These are phyloP conservation scores for Cardiosporidium cionae DNA, from an alignment of 169 alveolate species.

Conservation along the genomic window DNA sequence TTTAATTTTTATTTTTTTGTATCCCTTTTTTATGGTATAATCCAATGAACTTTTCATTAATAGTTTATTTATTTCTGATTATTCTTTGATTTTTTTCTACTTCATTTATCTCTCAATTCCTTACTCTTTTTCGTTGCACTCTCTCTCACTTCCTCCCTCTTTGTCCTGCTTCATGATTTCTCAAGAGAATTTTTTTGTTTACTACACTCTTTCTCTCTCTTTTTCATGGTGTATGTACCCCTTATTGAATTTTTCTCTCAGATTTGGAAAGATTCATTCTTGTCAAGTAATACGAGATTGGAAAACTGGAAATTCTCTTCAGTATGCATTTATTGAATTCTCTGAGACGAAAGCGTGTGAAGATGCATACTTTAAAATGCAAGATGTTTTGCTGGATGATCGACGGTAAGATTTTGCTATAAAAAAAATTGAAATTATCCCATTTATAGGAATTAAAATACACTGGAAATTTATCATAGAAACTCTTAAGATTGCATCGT, in stretches of 20 bases:
- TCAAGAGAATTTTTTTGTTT: background rate
- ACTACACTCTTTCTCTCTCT: too few relatives aligned
- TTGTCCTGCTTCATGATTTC: background rate
- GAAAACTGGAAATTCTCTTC: slow-evolving; percentile 94
- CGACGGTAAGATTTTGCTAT: slow-evolving; percentile 7
- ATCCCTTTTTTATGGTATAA: too few relatives aligned
- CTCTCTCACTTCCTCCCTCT: background rate
- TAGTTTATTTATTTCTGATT: too few relatives aligned
- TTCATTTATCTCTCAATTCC: too few relatives aligned
- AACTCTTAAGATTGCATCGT: too few relatives aligned
- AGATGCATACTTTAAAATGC: slow-evolving; percentile 94
- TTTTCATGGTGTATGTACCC: too few relatives aligned
- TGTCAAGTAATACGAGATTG: slow-evolving; percentile 94
- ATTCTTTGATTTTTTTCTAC: background rate
- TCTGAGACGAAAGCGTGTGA: slow-evolving; percentile 88
- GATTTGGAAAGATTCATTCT: slow-evolving; percentile 87
- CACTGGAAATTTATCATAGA: too few relatives aligned
- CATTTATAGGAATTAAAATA: too few relatives aligned
- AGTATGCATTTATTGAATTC: slow-evolving; percentile 96
- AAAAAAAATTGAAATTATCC: too few relatives aligned
- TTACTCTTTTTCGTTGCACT: too few relatives aligned
- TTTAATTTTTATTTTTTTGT: too few relatives aligned
- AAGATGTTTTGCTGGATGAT: slow-evolving; percentile 92
- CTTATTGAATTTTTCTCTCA: slow-evolving; percentile 19
- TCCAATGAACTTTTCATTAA: too few relatives aligned